Evolutionary conservation across 768 basidiomycete genomes (phyloP).

Genomic region (Xerocomus spinulosus): DNA sequence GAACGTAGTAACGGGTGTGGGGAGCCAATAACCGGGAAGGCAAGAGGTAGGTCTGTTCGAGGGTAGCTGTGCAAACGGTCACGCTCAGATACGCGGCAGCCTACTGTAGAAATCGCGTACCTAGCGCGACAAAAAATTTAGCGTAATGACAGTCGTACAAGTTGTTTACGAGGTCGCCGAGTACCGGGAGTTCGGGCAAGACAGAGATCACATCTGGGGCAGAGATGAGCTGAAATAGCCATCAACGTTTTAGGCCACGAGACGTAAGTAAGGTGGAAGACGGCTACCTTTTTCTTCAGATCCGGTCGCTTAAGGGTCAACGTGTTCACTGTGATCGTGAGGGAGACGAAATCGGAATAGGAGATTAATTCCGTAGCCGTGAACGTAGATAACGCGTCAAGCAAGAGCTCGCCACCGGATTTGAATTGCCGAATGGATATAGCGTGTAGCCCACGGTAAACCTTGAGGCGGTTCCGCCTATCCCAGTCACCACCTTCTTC

Average conservation of each 20-base stretch:
- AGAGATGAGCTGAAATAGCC: constrained; percentile 57
- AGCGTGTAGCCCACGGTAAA: constrained; percentile 84
- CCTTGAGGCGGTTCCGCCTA: constrained; percentile 91
- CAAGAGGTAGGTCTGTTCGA: constrained; percentile 85
- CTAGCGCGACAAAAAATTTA: constrained; percentile 88
- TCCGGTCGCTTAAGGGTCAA: constrained; percentile 78
- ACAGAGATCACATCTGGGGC: constrained; percentile 87
- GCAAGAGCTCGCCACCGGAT: constrained; percentile 74
- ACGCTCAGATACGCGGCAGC: not conserved
- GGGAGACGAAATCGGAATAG: constrained; percentile 86
- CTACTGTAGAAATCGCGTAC: constrained; percentile 35
- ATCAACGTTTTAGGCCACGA: constrained; percentile 3
- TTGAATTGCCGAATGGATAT: constrained; percentile 90
- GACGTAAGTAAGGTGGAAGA: not conserved
- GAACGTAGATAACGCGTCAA: constrained; percentile 91
- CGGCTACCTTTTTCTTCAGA: constrained; percentile 79
- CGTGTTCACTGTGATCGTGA: constrained; percentile 77
- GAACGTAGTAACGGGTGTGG: constrained; percentile 85
- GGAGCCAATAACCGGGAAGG: constrained; percentile 82
- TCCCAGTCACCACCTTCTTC: constrained; percentile 99
- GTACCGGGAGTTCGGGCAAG: constrained; percentile 74
- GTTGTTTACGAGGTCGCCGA: constrained; percentile 79
- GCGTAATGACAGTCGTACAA: constrained; percentile 93
- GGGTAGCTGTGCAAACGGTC: constrained; percentile 51
- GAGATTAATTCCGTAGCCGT: constrained; percentile 86